phyloP scores from a whole-genome alignment of 78 protist genomes.

The Dictyostelium intermedium region DNA sequence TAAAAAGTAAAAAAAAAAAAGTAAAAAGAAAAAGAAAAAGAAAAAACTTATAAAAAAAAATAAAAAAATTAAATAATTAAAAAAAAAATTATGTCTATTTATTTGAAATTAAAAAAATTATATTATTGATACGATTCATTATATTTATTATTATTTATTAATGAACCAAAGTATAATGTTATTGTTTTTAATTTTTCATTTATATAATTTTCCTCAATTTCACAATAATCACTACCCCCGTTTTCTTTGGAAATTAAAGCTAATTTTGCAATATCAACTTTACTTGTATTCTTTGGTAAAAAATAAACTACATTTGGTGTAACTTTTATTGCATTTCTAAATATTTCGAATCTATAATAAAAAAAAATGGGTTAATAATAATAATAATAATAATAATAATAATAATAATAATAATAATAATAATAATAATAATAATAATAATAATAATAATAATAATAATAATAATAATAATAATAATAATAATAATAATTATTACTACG shows the following conservation, averaged over 20 bases:
- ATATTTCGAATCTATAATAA: conserved; percentile 48
- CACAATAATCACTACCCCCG: conserved; percentile 47
- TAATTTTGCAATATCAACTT: conserved; percentile 26
- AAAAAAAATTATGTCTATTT: neutral
- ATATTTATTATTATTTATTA: conserved; percentile 6
- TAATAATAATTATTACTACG: neutral
- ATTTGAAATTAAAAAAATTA: neutral
- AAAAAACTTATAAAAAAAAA: neutral
- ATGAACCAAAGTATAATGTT: conserved; percentile 58
- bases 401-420: neutral
- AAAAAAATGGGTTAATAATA: neutral
- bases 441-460: neutral
- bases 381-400: neutral
- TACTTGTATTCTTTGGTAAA: conserved; percentile 57
- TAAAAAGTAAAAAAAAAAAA: neutral
- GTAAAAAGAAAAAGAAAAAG: neutral
- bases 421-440: neutral
- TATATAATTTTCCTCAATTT: conserved; percentile 57
- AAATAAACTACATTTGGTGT: conserved; percentile 68
- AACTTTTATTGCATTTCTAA: conserved; percentile 18
- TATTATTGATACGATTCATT: neutral
- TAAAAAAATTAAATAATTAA: neutral
- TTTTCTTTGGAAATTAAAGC: neutral
- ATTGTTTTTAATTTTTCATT: conserved; percentile 51
- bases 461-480: neutral